phyloP scores from a whole-genome alignment of 768 basidiomycete species.

The Serendipita indica region DNA sequence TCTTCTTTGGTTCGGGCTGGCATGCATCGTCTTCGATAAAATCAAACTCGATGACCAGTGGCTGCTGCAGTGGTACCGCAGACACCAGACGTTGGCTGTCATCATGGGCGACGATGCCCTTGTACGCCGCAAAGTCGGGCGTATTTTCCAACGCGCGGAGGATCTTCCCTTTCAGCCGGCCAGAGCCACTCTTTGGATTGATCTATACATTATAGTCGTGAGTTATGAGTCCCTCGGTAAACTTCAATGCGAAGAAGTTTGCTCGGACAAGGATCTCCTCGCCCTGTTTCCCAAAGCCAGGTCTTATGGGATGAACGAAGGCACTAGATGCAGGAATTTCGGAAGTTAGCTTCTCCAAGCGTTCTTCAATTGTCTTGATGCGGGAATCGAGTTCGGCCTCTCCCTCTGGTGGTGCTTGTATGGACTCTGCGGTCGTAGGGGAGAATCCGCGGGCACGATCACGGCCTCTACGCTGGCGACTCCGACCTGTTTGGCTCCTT shows the following conservation, averaged over 20 bases:
- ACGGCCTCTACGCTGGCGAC: no score
- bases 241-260: conserved; percentile 45
- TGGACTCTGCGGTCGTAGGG: conserved; percentile 33
- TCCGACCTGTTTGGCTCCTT: no score
- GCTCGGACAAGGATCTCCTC: conserved; percentile 35
- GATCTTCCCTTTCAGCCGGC: conserved; percentile 33
- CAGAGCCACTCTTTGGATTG: conserved; percentile 29
- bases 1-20: conserved; percentile 25
- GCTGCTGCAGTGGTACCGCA: conserved; percentile 27
- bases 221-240: conserved; percentile 29
- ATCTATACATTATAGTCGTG: conserved; percentile 44
- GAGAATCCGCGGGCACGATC: no score
- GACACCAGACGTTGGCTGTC: conserved; percentile 33
- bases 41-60: conserved; percentile 23
- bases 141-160: conserved; percentile 39
- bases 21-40: conserved; percentile 35
- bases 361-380: conserved; percentile 23
- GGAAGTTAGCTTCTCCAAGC: conserved; percentile 8
- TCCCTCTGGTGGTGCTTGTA: conserved; percentile 28
- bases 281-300: conserved; percentile 42
- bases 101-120: conserved; percentile 37
- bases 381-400: conserved; percentile 29
- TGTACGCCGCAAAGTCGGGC: conserved; percentile 25
- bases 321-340: conserved; percentile 21
- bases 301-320: conserved; percentile 42